phyloP scores from a whole-genome alignment of 306 rosid genomes.

The Vachellia collinsii region DNA sequence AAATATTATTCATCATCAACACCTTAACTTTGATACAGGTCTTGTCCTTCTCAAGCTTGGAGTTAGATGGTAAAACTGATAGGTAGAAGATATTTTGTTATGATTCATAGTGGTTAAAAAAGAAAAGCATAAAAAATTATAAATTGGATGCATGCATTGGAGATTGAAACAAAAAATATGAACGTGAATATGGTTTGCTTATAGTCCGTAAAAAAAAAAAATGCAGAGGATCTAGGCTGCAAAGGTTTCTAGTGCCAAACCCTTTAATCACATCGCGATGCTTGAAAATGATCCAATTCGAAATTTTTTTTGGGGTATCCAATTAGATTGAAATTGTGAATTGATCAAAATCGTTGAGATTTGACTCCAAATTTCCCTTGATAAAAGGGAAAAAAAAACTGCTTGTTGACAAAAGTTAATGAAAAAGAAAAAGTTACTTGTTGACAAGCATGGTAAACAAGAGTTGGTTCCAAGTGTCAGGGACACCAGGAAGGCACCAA shows the following conservation, averaged over 20 bases:
- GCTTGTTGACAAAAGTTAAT: not conserved
- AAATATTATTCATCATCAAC: too few species aligned
- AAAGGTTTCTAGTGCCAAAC: not conserved
- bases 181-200: not conserved
- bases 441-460: slow-evolving; percentile 3
- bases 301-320: not conserved
- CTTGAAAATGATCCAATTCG: not conserved
- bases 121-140: not conserved
- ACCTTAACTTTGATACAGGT: not conserved
- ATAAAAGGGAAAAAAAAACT: not conserved
- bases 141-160: not conserved
- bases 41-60: not conserved
- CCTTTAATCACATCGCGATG: not conserved
- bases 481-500: slow-evolving; percentile 41
- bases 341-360: not conserved
- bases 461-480: slow-evolving; percentile 39
- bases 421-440: not conserved
- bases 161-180: not conserved
- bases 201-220: not conserved
- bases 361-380: not conserved
- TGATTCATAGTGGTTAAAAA: not conserved
- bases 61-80: not conserved
- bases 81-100: not conserved
- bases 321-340: not conserved
- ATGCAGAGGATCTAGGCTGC: not conserved